A percentile compares a stretch with the other conserved stretches of the same genome.
phyloP scores from a whole-genome alignment of 192 early-diverging fungal genomes.

The Dimargaris cristalligena region DNA sequence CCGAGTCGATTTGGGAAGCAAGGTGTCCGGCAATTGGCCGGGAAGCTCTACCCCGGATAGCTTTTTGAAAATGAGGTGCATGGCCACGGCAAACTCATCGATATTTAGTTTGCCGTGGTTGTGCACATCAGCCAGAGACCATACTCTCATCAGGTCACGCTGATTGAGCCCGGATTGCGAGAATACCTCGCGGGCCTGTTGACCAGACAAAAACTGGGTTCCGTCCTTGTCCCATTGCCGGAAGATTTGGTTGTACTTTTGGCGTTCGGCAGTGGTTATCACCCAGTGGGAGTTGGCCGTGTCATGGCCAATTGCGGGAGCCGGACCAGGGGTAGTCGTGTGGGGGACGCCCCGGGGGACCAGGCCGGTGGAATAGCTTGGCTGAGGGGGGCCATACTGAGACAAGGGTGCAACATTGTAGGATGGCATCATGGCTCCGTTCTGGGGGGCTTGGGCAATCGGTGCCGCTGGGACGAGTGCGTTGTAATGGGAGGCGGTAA shows the following conservation, averaged over 20 bases:
- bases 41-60: constrained; percentile 72
- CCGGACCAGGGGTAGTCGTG: not conserved
- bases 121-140: constrained; percentile 25
- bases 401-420: not conserved
- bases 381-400: not conserved
- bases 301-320: too few relatives aligned
- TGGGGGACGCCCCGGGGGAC: not conserved
- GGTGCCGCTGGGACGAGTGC: constrained; percentile 4
- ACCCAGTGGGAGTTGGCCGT: constrained; percentile 12
- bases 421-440: constrained; percentile 1
- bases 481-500: not conserved
- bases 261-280: constrained; percentile 17
- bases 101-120: constrained; percentile 70
- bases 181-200: constrained; percentile 38
- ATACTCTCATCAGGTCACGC: constrained; percentile 33
- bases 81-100: constrained; percentile 92
- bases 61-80: constrained; percentile 87
- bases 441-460: not conserved
- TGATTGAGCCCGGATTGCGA: constrained; percentile 33
- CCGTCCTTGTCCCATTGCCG: constrained; percentile 30
- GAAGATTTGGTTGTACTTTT: constrained; percentile 27
- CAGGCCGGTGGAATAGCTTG: not conserved
- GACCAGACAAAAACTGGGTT: constrained; percentile 31
- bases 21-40: constrained; percentile 53
- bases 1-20: constrained; percentile 72